Conservation (phyloP, 78 protist genomes). For the Planoprotostelium fungivorum region DNA sequence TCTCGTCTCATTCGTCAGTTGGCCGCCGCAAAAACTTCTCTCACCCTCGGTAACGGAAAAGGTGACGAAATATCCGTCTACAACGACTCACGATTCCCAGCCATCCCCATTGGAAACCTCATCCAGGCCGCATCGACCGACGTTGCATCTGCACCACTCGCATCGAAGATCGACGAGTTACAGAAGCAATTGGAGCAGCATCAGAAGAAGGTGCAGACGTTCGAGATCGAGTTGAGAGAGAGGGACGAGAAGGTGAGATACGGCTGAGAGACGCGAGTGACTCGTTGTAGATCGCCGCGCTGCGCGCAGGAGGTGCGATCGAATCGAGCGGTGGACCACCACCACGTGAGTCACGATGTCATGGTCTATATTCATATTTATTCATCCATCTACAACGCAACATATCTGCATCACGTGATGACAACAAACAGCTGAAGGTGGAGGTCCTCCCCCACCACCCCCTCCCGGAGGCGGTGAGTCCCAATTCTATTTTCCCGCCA, state of each 20-base stretch:
- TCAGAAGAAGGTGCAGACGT: neutral
- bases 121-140: neutral
- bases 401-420: too few species aligned
- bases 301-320: neutral
- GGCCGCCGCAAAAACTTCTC: neutral
- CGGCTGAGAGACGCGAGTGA: neutral
- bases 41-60: neutral
- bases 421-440: slow-evolving; percentile 24
- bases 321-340: neutral
- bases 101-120: neutral
- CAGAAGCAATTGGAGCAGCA: neutral
- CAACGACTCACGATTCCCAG: neutral
- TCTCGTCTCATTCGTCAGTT: neutral
- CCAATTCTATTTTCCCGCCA: neutral
- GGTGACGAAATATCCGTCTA: neutral
- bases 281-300: neutral
- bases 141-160: neutral
- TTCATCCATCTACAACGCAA: too few species aligned
- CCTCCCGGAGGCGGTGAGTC: slow-evolving; percentile 15
- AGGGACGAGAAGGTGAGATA: neutral
- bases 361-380: too few species aligned
- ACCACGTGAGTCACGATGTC: too few species aligned
- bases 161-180: neutral
- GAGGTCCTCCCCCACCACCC: slow-evolving; percentile 47
- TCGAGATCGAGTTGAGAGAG: neutral